A percentile compares a stretch with the other conserved stretches of the same genome.
Conservation (phyloP, 1,284 basidiomycete genomes). For the Puccinia sorghi region DNA sequence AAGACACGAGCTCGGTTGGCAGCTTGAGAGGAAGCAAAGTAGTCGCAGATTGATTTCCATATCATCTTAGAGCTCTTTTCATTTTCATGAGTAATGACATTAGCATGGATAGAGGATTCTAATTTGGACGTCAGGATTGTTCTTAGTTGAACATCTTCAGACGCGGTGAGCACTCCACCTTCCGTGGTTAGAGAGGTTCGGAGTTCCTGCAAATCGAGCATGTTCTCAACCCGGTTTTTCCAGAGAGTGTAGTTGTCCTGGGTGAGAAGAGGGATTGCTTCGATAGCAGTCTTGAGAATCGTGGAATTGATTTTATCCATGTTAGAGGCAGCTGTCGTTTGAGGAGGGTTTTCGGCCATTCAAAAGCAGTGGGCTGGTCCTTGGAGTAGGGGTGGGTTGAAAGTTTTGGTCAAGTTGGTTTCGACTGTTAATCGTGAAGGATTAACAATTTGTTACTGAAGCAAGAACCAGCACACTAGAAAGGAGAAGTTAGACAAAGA, state of each 20-base stretch:
- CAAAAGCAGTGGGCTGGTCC: too few species aligned
- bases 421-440: too few species aligned
- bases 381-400: too few species aligned
- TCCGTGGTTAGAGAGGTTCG: neutral
- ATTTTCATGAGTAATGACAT: neutral
- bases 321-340: too few species aligned
- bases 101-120: neutral
- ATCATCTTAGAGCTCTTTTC: neutral
- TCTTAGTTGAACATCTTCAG: neutral
- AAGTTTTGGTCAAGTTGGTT: too few species aligned
- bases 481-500: too few species aligned
- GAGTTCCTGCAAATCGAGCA: neutral
- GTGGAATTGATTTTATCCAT: too few species aligned
- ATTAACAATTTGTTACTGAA: too few species aligned
- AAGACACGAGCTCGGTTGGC: neutral
- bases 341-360: too few species aligned
- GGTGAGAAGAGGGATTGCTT: neutral
- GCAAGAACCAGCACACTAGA: too few species aligned
- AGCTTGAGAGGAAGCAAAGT: neutral
- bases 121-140: neutral
- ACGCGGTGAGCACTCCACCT: neutral
- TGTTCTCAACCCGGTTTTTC: neutral
- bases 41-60: neutral
- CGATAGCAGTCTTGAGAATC: neutral
- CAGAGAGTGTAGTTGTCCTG: conserved; percentile 8